These are phyloP conservation scores for Tremella mesenterica DNA, from an alignment of 768 basidiomycete genomes.

Conservation along the genomic window DNA sequence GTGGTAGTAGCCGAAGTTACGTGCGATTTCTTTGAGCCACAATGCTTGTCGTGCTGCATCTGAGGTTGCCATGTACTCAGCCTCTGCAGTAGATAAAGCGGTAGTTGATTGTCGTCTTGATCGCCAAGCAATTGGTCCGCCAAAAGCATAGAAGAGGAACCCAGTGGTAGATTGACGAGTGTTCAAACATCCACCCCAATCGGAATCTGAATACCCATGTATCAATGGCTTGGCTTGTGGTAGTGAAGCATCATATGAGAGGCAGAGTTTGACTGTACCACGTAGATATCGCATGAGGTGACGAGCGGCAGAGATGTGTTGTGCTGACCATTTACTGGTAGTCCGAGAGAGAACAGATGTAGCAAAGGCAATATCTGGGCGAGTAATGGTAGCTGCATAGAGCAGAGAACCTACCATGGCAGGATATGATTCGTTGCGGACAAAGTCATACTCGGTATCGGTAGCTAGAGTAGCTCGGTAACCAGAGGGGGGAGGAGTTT, in stretches of 20 bases:
- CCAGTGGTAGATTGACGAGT: slow-evolving; percentile 44
- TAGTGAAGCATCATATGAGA: slow-evolving; percentile 9
- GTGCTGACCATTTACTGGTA: slow-evolving; percentile 8
- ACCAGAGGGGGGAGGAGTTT: neutral
- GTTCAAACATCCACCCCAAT: slow-evolving; percentile 33
- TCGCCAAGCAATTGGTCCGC: slow-evolving; percentile 47
- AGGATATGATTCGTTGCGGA: slow-evolving; percentile 3
- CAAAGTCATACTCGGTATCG: neutral
- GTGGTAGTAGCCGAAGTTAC: slow-evolving; percentile 10
- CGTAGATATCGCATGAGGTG: slow-evolving; percentile 21
- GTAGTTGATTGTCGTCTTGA: slow-evolving; percentile 47
- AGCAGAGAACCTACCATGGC: slow-evolving; percentile 10
- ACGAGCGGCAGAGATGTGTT: slow-evolving; percentile 7
- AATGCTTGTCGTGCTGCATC: slow-evolving; percentile 45
- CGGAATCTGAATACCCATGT: slow-evolving; percentile 31
- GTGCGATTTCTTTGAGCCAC: slow-evolving; percentile 36
- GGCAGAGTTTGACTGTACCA: slow-evolving; percentile 8
- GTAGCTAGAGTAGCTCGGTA: neutral
- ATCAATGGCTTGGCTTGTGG: slow-evolving; percentile 34
- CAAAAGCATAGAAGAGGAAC: slow-evolving; percentile 40
- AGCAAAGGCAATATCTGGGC: slow-evolving; percentile 14
- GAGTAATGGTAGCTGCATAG: slow-evolving; percentile 8
- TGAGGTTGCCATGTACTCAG: slow-evolving; percentile 48
- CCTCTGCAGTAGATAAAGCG: slow-evolving; percentile 47
- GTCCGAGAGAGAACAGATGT: slow-evolving; percentile 3